Evolutionary conservation across 2,329 filamentous ascomycete genomes (phyloP).

Genomic region (Aphanocladium album): DNA sequence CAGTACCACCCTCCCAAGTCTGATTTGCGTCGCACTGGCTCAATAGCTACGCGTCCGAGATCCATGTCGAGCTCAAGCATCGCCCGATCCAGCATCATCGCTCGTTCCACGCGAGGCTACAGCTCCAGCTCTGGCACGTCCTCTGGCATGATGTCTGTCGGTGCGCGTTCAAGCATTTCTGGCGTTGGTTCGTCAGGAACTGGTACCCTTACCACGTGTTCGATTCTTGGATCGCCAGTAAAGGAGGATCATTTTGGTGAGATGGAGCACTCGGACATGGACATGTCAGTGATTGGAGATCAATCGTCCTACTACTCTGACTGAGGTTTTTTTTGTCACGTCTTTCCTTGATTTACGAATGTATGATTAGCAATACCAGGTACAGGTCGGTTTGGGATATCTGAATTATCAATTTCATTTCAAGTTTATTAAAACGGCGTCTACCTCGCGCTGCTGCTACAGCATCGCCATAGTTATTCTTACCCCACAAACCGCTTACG

Average conservation of each 20-base stretch:
- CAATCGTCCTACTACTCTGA: slow-evolving; percentile 12
- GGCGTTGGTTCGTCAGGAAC: not conserved
- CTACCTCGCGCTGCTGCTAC: not conserved
- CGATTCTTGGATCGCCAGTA: slow-evolving; percentile 11
- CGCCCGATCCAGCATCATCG: slow-evolving; percentile 8
- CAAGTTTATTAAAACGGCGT: not conserved
- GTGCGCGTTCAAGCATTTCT: not conserved
- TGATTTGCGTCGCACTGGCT: not conserved
- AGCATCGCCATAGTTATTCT: not conserved
- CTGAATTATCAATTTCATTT: not conserved
- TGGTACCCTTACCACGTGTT: slow-evolving; percentile 5
- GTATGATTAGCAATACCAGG: slow-evolving; percentile 11
- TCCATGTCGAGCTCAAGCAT: slow-evolving; percentile 5
- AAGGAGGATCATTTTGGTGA: slow-evolving; percentile 11
- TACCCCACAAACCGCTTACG: not conserved
- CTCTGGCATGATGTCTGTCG: slow-evolving; percentile 28
- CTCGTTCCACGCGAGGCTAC: slow-evolving; percentile 14
- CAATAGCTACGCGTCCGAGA: not conserved
- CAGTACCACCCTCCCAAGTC: slow-evolving; percentile 54
- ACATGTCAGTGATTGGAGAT: not conserved
- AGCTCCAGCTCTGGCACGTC: slow-evolving; percentile 14
- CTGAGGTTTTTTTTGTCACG: slow-evolving; percentile 1
- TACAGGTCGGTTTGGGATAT: slow-evolving; percentile 5
- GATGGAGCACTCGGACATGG: not conserved
- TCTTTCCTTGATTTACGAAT: slow-evolving; percentile 1